Base-by-base conservation (phyloP, 2,329 filamentous ascomycete species). In the Aspergillus fijiensis region DNA sequence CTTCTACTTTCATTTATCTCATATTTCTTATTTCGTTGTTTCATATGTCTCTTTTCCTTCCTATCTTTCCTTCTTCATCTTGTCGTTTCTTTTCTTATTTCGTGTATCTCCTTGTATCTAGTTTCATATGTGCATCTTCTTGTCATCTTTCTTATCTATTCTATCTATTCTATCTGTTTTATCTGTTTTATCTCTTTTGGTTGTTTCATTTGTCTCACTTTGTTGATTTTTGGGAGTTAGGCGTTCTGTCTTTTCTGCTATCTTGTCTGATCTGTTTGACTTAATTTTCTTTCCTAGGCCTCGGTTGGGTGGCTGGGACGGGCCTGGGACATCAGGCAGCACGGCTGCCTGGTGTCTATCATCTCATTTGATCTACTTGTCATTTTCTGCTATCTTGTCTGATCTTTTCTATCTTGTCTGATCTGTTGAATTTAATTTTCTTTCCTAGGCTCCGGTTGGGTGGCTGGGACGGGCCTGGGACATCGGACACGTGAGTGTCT, bases 391-490 rank as follows among this genome's bases (percentile, higher is more conserved):
- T 21, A 39, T 29, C 14, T 53, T 19, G n/a, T 9, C 23, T 11
- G 5, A 21, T 54, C 31, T 51, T 39, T 27, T 10, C n/a, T 42
- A 14, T 60, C 21, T 48, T 14, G 4, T 19, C 16, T 21, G 23
- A 39, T 45, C 27, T 59, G 23, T 42, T 23, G 1, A 10, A 55
- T 29, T n/a, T 42, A 39, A 48, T 10, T 53, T 12, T 52, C 39
- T 21, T 29, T 27, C 11, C 21, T 49, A 14, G 51, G 35, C 29
- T 35, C 3, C 27, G 51, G n/a, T 25, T 54, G 51, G 39, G 39
- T 27, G 51, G 63, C 33, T 59, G 63, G 63, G 63, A 57, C 45
- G 63, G 63, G 63, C 63, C 61, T 64, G 63, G 63, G 63, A 52
- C 57, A 64, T 64, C 60, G 29, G 55, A 60, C 49, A 31, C 11